Percentiles rank a stretch among this genome's conserved stretches.
These are phyloP conservation scores for Torrubiellomyces zombiae DNA, from an alignment of 2,329 filamentous ascomycete genomes.

Conservation along the genomic window DNA sequence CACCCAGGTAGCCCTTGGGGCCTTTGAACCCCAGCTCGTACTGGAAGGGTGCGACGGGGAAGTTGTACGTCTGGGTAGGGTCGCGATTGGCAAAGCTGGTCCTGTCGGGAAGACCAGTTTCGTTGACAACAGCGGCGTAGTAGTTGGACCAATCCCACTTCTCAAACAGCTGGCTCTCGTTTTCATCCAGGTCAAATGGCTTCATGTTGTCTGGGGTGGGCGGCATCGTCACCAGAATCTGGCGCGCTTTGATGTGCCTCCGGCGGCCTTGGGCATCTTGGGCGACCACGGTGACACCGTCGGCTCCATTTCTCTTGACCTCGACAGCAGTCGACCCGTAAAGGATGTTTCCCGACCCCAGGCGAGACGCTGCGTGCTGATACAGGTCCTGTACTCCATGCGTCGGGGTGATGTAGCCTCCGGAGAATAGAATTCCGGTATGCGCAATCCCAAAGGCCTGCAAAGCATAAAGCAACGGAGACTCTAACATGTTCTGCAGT, in stretches of 20 bases:
- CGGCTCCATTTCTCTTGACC: constrained; percentile 7
- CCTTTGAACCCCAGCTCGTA: constrained; percentile 3
- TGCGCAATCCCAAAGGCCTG: constrained; percentile 11
- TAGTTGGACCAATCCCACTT: constrained; percentile 17
- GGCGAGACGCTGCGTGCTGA: constrained; percentile 8
- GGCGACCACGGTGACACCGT: constrained; percentile 11
- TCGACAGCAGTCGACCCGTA: constrained; percentile 9
- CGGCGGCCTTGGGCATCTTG: constrained; percentile 9
- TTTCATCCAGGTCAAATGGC: constrained; percentile 14
- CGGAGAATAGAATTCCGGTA: constrained; percentile 2
- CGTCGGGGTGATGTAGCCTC: constrained; percentile 3
- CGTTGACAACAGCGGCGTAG: constrained; percentile 15
- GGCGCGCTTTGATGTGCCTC: constrained; percentile 14
- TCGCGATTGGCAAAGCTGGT: constrained; percentile 9
- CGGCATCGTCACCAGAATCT: constrained; percentile 19
- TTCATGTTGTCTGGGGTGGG: constrained; percentile 15
- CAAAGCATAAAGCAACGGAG: constrained; percentile 22
- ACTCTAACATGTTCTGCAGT: constrained; percentile 20
- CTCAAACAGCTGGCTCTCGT: constrained; percentile 15
- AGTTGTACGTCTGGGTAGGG: constrained; percentile 6
- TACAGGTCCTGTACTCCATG: constrained; percentile 9
- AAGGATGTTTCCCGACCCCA: constrained; percentile 12
- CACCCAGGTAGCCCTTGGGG: constrained; percentile 2
- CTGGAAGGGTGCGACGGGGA: constrained; percentile 6
- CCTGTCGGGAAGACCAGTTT: constrained; percentile 10